Percentiles rank a stretch among this genome's conserved stretches.
Evolutionary conservation across 164 flowering plant genomes (phyloP).

Genomic region (Vitis cinerea): DNA sequence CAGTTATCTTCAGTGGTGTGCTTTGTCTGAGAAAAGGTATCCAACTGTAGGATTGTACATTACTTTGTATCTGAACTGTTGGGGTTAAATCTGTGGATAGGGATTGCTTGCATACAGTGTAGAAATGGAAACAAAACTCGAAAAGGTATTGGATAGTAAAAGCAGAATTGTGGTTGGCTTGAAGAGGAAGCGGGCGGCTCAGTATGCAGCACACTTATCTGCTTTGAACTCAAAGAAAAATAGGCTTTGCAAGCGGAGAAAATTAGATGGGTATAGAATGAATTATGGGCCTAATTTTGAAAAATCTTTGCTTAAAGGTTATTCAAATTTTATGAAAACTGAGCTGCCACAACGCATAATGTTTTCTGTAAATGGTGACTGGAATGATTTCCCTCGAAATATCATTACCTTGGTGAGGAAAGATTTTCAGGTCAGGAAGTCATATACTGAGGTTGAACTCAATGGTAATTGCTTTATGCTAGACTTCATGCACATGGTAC

Average conservation of each 20-base stretch:
- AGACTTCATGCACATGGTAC: slow-evolving; percentile 71
- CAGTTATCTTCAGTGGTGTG: slow-evolving; percentile 3
- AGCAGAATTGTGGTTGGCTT: slow-evolving; percentile 30
- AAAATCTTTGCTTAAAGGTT: slow-evolving; percentile 45
- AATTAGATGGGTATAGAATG: slow-evolving; percentile 38
- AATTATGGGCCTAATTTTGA: slow-evolving; percentile 19
- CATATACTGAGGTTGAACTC: slow-evolving; percentile 52
- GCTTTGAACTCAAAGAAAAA: slow-evolving; percentile 24
- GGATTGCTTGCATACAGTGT: slow-evolving; percentile 33
- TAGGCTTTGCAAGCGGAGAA: slow-evolving; percentile 46
- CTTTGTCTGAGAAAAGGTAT: background rate
- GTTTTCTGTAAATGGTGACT: slow-evolving; percentile 60
- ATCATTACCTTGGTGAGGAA: slow-evolving; percentile 38
- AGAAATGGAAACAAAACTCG: slow-evolving; percentile 70
- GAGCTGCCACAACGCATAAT: slow-evolving; percentile 62
- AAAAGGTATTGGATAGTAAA: slow-evolving; percentile 78
- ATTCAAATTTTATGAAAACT: slow-evolving; percentile 64
- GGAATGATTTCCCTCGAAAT: slow-evolving; percentile 65
- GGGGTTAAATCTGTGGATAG: slow-evolving; percentile 29
- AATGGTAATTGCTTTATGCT: slow-evolving; percentile 44
- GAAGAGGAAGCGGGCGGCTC: slow-evolving; percentile 61
- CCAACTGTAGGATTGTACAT: slow-evolving; percentile 2
- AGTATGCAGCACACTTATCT: slow-evolving; percentile 24
- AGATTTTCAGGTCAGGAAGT: slow-evolving; percentile 51
- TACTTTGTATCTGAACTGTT: slow-evolving; percentile 12